Conservation (phyloP, 805 yeast species). For the Candida oleophila region DNA sequence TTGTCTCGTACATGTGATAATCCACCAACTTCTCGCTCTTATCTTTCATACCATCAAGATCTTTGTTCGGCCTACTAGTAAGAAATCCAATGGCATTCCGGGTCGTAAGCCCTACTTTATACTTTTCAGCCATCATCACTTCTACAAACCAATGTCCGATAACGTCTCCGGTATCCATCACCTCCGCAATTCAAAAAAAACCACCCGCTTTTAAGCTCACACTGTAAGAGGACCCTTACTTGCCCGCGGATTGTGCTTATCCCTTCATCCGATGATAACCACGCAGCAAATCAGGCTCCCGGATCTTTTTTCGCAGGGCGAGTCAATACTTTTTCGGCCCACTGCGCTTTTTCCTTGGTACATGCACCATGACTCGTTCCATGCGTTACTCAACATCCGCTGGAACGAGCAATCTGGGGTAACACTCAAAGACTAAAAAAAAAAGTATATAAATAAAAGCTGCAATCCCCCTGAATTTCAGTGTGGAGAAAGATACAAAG, state of each 20-base stretch:
- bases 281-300: slow-evolving; percentile 2
- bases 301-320: slow-evolving; percentile 4
- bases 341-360: neutral
- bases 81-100: too few relatives aligned
- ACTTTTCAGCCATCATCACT: too few relatives aligned
- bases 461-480: neutral
- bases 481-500: too few relatives aligned
- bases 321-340: slow-evolving; percentile 4
- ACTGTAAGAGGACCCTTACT: neutral
- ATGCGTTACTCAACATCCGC: slow-evolving; percentile 9
- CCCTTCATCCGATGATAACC: slow-evolving; percentile 3
- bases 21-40: too few relatives aligned
- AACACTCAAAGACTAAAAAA: neutral
- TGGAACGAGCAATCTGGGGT: slow-evolving; percentile 16
- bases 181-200: neutral
- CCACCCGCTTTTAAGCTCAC: neutral
- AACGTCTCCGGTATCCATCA: slow-evolving; percentile 1
- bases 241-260: neutral
- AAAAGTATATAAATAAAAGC: neutral
- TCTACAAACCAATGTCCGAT: neutral
- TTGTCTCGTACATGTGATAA: too few relatives aligned
- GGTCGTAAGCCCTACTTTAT: too few relatives aligned
- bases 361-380: neutral
- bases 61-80: too few relatives aligned
- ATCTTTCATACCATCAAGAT: too few relatives aligned